Percentiles rank a stretch among this genome's conserved stretches.
Evolutionary conservation across 164 flowering plant genomes (phyloP).

Genomic region (Umbellularia californica): DNA sequence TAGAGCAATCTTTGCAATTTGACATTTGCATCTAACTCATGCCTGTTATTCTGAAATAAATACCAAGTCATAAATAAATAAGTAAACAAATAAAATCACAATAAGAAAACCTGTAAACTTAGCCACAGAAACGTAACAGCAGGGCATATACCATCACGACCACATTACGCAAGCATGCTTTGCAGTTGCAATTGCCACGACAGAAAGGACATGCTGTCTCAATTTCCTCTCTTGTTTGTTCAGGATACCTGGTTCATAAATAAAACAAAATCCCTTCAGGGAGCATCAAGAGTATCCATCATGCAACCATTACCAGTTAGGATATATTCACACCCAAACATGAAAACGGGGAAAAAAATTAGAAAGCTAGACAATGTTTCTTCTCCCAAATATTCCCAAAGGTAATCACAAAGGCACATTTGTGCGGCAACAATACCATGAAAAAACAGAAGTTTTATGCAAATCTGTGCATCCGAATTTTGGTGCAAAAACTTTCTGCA

Average conservation of each 20-base stretch:
- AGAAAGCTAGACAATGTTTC: background rate
- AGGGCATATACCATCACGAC: constrained; percentile 25
- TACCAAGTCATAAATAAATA: background rate
- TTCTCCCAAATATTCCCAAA: background rate
- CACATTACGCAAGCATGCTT: constrained; percentile 52
- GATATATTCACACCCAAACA: background rate
- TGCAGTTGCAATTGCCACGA: constrained; percentile 76
- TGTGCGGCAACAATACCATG: no score
- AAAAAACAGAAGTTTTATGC: no score
- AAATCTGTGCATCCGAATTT: no score
- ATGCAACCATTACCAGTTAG: background rate
- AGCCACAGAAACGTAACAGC: background rate
- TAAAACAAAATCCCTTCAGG: constrained; percentile 9
- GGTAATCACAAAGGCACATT: background rate
- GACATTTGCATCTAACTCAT: constrained; percentile 30
- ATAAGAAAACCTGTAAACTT: background rate
- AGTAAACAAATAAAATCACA: no score
- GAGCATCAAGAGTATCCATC: background rate
- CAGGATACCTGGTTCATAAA: constrained; percentile 54
- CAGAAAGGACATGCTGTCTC: constrained; percentile 64
- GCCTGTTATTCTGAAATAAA: constrained; percentile 28
- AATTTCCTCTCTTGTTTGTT: constrained; percentile 42
- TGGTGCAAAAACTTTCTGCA: no score
- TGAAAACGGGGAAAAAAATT: background rate
- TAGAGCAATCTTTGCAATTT: constrained; percentile 50